Percentiles rank a stretch among this genome's conserved stretches.
These are phyloP conservation scores for Rhodotorula sp. DNA, from an alignment of 1,284 basidiomycete genomes.

Conservation along the genomic window DNA sequence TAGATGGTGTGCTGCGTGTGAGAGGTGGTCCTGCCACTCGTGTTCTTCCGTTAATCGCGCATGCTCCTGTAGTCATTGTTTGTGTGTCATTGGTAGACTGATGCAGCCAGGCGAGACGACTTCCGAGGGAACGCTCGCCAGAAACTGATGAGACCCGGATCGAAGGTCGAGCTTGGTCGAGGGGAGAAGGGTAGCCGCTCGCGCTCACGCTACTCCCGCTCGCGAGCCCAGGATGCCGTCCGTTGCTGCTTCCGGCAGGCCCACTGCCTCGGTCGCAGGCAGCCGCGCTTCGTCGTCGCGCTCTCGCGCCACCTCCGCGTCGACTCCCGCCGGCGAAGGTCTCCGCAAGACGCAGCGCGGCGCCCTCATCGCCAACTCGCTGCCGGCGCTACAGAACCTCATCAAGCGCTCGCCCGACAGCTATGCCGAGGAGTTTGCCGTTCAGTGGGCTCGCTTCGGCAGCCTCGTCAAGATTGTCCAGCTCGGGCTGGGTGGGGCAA, in stretches of 20 bases:
- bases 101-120: too few relatives aligned
- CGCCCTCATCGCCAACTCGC: conserved; percentile 57
- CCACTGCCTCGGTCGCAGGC: conserved; percentile 9
- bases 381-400: conserved; percentile 82
- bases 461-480: conserved; percentile 81
- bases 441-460: conserved; percentile 97
- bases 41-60: neutral
- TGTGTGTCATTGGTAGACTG: too few relatives aligned
- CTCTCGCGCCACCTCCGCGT: neutral
- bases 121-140: neutral
- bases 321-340: conserved; percentile 11
- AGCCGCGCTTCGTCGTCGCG: conserved; percentile 6
- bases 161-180: neutral
- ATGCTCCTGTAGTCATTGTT: too few relatives aligned
- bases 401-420: conserved; percentile 86
- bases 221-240: neutral
- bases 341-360: conserved; percentile 40
- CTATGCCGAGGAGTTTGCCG: conserved; percentile 96
- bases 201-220: neutral
- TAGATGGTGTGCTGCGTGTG: too few relatives aligned
- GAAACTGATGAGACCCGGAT: neutral
- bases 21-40: too few relatives aligned
- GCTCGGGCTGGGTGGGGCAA: conserved; percentile 56
- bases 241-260: neutral
- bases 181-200: neutral